phyloP scores from a whole-genome alignment of 139 green algal species.

The Dunaliella sp. region DNA sequence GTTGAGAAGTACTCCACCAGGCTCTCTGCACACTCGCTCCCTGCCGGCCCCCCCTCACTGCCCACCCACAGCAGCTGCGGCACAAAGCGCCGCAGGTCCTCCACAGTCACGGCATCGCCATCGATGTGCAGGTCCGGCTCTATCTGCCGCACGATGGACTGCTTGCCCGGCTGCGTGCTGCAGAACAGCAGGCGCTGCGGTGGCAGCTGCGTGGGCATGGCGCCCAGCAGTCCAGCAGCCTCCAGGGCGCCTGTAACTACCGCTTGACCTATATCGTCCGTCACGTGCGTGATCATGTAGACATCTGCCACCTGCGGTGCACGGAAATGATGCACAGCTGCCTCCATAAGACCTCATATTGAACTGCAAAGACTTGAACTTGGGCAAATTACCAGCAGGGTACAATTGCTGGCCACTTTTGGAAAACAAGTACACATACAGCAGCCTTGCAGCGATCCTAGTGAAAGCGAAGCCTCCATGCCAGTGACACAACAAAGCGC shows the following conservation, averaged over 20 bases:
- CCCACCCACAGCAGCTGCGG: conserved; percentile 55
- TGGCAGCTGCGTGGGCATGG: conserved; percentile 28
- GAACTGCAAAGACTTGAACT: too few species aligned
- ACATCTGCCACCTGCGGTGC: conserved; percentile 17
- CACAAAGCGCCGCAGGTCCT: conserved; percentile 70
- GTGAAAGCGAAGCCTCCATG: too few species aligned
- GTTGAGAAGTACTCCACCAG: background rate
- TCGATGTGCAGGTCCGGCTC: conserved; percentile 84
- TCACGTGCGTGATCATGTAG: conserved; percentile 54
- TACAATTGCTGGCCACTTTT: too few species aligned
- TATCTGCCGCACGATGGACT: conserved; percentile 55
- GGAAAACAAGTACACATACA: too few species aligned
- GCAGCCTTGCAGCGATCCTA: too few species aligned
- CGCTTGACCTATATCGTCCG: conserved; percentile 57
- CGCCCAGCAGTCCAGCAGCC: conserved; percentile 39
- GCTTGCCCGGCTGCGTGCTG: conserved; percentile 71
- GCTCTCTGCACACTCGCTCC: background rate
- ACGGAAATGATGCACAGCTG: too few species aligned
- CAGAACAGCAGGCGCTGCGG: conserved; percentile 73
- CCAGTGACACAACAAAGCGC: too few species aligned
- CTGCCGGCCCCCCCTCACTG: conserved; percentile 11
- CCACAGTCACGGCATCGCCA: conserved; percentile 48
- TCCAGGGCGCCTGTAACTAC: conserved; percentile 54
- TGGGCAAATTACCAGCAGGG: too few species aligned
- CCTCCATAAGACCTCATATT: too few species aligned